Conservation (phyloP, 352 stramenopile species). For the Pythium aquatile region DNA sequence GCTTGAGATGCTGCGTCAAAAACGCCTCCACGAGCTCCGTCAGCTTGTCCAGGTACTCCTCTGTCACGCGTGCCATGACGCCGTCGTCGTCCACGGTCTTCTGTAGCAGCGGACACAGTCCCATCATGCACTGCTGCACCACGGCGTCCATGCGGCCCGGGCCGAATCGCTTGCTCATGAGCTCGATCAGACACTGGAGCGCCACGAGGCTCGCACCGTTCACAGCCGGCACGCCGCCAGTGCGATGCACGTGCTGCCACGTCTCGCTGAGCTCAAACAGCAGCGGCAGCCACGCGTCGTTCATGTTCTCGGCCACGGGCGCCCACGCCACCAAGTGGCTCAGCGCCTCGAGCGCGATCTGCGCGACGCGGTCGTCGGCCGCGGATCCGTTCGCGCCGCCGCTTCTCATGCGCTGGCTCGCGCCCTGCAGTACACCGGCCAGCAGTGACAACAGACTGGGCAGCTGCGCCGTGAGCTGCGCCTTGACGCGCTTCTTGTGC, state of each 20-base stretch:
- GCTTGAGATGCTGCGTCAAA: slow-evolving; percentile 69
- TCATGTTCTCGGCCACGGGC: slow-evolving; percentile 33
- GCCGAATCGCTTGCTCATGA: slow-evolving; percentile 66
- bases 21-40: slow-evolving; percentile 75
- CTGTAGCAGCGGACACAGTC: slow-evolving; percentile 58
- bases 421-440: slow-evolving; percentile 42
- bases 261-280: slow-evolving; percentile 56
- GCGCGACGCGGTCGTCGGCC: slow-evolving; percentile 37
- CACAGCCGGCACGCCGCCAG: slow-evolving; percentile 9
- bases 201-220: slow-evolving; percentile 50
- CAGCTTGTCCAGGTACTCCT: slow-evolving; percentile 75
- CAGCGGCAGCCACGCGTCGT: slow-evolving; percentile 54
- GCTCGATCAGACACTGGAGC: slow-evolving; percentile 56
- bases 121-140: slow-evolving; percentile 53
- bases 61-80: slow-evolving; percentile 39
- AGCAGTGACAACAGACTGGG: slow-evolving; percentile 51
- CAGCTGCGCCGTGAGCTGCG: slow-evolving; percentile 40
- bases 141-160: slow-evolving; percentile 41
- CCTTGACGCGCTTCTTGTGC: slow-evolving; percentile 44
- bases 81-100: slow-evolving; percentile 52
- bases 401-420: slow-evolving; percentile 42
- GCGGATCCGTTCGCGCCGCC: not conserved
- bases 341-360: slow-evolving; percentile 53
- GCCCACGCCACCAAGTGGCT: slow-evolving; percentile 54
- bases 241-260: slow-evolving; percentile 20